Evolutionary conservation across 106 monocot species (phyloP), one percentile per base, ranked within the genome.

Genomic region (Triglochin maritima): DNA sequence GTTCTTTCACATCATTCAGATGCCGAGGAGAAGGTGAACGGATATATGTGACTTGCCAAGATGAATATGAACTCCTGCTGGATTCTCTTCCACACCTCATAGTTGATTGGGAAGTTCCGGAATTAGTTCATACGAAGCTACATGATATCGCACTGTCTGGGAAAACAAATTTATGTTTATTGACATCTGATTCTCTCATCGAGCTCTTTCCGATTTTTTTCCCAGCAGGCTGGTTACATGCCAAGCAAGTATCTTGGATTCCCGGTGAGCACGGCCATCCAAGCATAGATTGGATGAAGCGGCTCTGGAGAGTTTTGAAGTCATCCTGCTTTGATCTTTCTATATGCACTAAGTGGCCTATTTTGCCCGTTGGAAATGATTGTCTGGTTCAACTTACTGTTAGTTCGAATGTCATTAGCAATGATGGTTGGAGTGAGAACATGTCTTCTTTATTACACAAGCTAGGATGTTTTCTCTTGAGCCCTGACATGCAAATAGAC

Each of bases 391-490:
- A 79, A 63, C 88, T 92, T 58, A 50, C 60, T 68, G 71, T 76
- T 78, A 84, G 78, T 70, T 88, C 98, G 60, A 78, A 71, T 81
- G 82, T 92, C 16, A 84, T 98, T 70, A 82, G 63, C 69, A 79
- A 92, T 84, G 88, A 86, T 71, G 92, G 86, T 0, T 98, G 98
- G 98, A 98, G 84, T 57, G 98, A 98, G 60, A 92, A 92, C 64
- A 82, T 98, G 88, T 71, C 71, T 58, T 84, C 81, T 9, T 54
- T 98, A 56, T 72, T 98, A 70, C 81, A 82, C 62, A 98, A 88
- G 70, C 44, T 98, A 56, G 98, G 98, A 4, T 91, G 85, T 73
- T 75, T 72, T 70, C 69, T 91, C 70, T 75, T 92, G 72, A 71
- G 79, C 55, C 69, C 82, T 65, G 92, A 98, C 64, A 47, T 98